Conservation (phyloP, 371 early-diverging fungal genomes). For the Conidiobolus incongruus region DNA sequence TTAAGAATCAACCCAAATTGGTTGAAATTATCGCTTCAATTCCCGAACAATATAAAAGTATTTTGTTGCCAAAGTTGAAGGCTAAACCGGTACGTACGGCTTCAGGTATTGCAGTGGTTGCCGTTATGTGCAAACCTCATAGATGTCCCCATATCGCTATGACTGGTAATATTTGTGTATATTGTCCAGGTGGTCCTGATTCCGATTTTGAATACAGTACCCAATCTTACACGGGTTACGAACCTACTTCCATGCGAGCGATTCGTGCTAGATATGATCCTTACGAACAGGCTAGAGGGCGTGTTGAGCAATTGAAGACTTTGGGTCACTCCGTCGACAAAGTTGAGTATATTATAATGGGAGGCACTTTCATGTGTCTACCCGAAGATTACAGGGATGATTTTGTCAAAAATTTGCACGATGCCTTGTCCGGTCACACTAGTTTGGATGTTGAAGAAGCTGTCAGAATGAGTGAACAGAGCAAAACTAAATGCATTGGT, state of each 20-base stretch:
- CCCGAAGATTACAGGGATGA: slow-evolving; percentile 88
- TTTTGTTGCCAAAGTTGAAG: slow-evolving; percentile 68
- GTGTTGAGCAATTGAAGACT: slow-evolving; percentile 89
- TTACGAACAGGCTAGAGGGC: slow-evolving; percentile 89
- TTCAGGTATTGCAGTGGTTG: slow-evolving; percentile 97
- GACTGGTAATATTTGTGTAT: slow-evolving; percentile 99
- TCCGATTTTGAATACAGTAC: slow-evolving; percentile 99
- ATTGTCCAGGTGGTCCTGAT: slow-evolving; percentile 99
- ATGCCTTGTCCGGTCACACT: slow-evolving; percentile 90
- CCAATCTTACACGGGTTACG: slow-evolving; percentile 99
- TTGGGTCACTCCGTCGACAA: slow-evolving; percentile 98
- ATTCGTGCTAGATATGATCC: slow-evolving; percentile 98
- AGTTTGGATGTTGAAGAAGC: slow-evolving; percentile 89
- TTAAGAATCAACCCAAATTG: slow-evolving; percentile 77
- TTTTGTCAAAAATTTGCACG: slow-evolving; percentile 96
- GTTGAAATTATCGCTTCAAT: slow-evolving; percentile 98
- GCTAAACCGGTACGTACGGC: slow-evolving; percentile 99
- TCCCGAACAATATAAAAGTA: slow-evolving; percentile 78
- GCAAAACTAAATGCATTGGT: slow-evolving; percentile 95
- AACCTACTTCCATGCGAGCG: slow-evolving; percentile 99
- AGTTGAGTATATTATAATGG: slow-evolving; percentile 99
- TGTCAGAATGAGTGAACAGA: slow-evolving; percentile 87
- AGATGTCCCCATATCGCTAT: slow-evolving; percentile 99
- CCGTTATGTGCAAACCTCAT: slow-evolving; percentile 99
- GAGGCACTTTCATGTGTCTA: slow-evolving; percentile 99